Evolutionary conservation across 1,284 basidiomycete species (phyloP).

Genomic region (Wallemia ichthyophaga): DNA sequence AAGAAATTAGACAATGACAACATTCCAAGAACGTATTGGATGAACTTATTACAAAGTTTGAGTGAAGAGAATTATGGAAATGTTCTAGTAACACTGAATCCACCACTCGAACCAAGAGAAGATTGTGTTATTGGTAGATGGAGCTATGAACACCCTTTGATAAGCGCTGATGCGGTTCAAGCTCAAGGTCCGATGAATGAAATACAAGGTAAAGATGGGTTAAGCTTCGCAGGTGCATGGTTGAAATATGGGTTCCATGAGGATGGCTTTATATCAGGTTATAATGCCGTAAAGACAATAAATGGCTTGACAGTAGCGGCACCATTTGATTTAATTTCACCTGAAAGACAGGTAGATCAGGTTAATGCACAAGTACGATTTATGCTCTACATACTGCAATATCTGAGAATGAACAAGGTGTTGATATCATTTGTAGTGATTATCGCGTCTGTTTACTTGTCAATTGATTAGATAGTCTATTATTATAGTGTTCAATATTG

Average conservation of each 20-base stretch:
- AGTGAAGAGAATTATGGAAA: conserved; percentile 28
- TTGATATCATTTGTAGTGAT: no score
- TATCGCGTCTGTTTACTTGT: no score
- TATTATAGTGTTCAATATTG: no score
- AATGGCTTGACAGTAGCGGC: no score
- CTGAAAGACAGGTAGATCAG: no score
- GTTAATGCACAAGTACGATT: no score
- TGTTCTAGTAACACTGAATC: conserved; percentile 46
- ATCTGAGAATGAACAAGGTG: no score
- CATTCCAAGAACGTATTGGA: conserved; percentile 23
- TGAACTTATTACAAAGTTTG: conserved; percentile 50
- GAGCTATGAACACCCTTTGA: conserved; percentile 37
- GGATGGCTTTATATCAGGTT: conserved; percentile 35
- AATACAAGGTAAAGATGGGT: conserved; percentile 33
- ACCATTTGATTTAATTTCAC: no score
- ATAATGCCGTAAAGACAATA: conserved; percentile 9
- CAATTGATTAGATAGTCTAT: no score
- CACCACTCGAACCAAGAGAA: conserved; percentile 29
- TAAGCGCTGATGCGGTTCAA: conserved; percentile 24
- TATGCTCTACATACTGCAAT: no score
- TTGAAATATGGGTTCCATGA: conserved; percentile 51
- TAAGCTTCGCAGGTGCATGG: conserved; percentile 50
- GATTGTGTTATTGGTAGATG: conserved; percentile 24
- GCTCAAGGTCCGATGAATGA: conserved; percentile 25
- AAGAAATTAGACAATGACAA: conserved; percentile 4